Percentiles rank a stretch among this genome's conserved stretches.
These are phyloP conservation scores for Raffaelea arxii DNA, from an alignment of 2,329 filamentous ascomycete genomes.

Conservation along the genomic window DNA sequence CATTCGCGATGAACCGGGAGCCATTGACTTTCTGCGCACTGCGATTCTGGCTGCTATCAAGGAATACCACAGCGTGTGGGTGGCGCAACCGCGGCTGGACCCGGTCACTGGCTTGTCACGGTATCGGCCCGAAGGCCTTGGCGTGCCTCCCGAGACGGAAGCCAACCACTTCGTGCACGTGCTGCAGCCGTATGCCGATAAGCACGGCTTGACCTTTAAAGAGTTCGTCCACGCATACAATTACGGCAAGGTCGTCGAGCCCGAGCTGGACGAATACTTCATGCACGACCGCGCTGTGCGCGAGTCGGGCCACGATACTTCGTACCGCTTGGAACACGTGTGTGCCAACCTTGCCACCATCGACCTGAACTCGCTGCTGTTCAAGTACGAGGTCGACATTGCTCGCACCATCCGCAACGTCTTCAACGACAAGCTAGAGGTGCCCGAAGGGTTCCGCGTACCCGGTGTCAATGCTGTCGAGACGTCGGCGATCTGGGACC, in stretches of 20 bases:
- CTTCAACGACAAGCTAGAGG: conserved; percentile 73
- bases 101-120: conserved; percentile 68
- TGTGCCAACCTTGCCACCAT: conserved; percentile 87
- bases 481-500: conserved; percentile 82
- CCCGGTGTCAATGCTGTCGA: conserved; percentile 52
- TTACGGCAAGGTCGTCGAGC: conserved; percentile 62
- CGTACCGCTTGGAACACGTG: conserved; percentile 81
- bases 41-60: conserved; percentile 90
- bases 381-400: conserved; percentile 96
- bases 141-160: conserved; percentile 87
- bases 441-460: conserved; percentile 74
- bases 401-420: conserved; percentile 72
- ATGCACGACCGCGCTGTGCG: conserved; percentile 90
- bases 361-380: conserved; percentile 87
- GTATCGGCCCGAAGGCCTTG: conserved; percentile 73
- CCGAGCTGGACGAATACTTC: conserved; percentile 90
- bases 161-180: conserved; percentile 79
- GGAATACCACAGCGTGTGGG: conserved; percentile 90
- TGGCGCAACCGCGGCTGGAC: conserved; percentile 66
- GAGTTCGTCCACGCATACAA: conserved; percentile 91
- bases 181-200: conserved; percentile 71
- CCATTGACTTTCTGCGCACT: conserved; percentile 69
- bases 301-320: conserved; percentile 94
- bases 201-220: conserved; percentile 70
- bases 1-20: conserved; percentile 76